Percentiles rank a stretch among this genome's conserved stretches.
Conservation (phyloP, 208 protist species). For the Phytomonas francai region DNA sequence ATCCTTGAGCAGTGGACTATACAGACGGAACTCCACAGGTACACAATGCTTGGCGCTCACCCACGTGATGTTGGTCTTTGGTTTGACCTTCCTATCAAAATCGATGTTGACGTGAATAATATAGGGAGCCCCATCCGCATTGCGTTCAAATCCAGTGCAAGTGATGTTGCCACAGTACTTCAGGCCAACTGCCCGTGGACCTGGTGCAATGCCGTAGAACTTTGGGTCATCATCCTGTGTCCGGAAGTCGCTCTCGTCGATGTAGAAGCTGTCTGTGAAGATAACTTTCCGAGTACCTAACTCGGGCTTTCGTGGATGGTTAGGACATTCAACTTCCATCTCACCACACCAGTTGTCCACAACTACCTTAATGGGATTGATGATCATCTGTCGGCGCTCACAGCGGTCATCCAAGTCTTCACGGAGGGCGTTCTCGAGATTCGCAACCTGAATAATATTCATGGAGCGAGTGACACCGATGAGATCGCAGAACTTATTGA, state of each 20-base stretch:
- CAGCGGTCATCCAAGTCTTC: constrained; percentile 92
- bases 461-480: constrained; percentile 91
- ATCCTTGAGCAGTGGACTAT: constrained; percentile 76
- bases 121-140: constrained; percentile 48
- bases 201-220: constrained; percentile 84
- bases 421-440: constrained; percentile 93
- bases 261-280: constrained; percentile 93
- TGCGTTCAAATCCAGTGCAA: constrained; percentile 74
- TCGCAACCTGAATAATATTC: constrained; percentile 90
- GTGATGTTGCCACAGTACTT: constrained; percentile 85
- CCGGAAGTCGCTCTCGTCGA: constrained; percentile 96
- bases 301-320: constrained; percentile 91
- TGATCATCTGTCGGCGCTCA: constrained; percentile 81
- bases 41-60: constrained; percentile 54
- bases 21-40: constrained; percentile 78
- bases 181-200: constrained; percentile 74
- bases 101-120: constrained; percentile 82
- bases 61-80: constrained; percentile 90
- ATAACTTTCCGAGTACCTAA: constrained; percentile 73
- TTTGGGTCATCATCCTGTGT: constrained; percentile 72
- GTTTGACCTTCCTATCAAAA: constrained; percentile 78
- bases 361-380: constrained; percentile 95
- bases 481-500: constrained; percentile 96
- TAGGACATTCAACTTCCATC: constrained; percentile 83
- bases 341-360: constrained; percentile 88